Percentiles rank a stretch among this genome's conserved stretches.
These are phyloP conservation scores for Trichoderma atroviride DNA, from an alignment of 2,329 filamentous ascomycete species.

Conservation along the genomic window DNA sequence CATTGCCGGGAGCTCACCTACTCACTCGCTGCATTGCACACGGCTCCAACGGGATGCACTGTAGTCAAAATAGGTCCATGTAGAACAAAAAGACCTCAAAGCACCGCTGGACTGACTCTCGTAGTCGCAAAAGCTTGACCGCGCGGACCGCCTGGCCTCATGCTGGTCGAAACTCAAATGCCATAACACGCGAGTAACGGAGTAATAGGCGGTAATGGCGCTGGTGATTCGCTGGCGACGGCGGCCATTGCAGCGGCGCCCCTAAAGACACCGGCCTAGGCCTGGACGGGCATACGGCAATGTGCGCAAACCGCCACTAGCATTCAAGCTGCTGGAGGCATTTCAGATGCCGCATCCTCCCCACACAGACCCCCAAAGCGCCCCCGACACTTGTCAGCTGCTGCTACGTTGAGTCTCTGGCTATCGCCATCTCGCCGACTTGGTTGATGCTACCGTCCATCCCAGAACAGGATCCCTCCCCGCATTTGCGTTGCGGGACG, in stretches of 20 bases:
- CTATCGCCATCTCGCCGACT: slow-evolving; percentile 9
- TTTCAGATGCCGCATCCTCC: slow-evolving; percentile 23
- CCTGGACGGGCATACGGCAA: slow-evolving; percentile 7
- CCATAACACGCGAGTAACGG: background rate
- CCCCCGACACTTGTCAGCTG: slow-evolving; percentile 16
- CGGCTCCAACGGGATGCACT: slow-evolving; percentile 6
- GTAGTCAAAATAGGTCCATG: too few relatives aligned
- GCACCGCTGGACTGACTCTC: background rate
- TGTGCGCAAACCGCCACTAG: slow-evolving; percentile 11
- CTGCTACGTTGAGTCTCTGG: slow-evolving; percentile 24
- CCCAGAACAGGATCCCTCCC: slow-evolving; percentile 11
- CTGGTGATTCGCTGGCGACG: slow-evolving; percentile 22
- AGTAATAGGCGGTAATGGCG: slow-evolving; percentile 18
- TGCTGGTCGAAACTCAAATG: background rate
- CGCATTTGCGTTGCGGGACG: slow-evolving; percentile 24
- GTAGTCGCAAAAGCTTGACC: background rate
- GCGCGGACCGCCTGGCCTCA: background rate
- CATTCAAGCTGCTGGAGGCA: background rate
- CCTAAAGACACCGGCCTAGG: slow-evolving; percentile 1
- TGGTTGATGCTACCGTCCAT: slow-evolving; percentile 23
- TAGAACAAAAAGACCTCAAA: background rate
- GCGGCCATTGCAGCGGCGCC: slow-evolving; percentile 23
- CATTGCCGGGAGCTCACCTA: background rate
- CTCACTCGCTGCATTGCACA: background rate
- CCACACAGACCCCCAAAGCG: slow-evolving; percentile 18